These are phyloP conservation scores for Rhytidiadelphus loreus DNA, from an alignment of 225 moss, liverwort and hornwort species.

Conservation along the genomic window DNA sequence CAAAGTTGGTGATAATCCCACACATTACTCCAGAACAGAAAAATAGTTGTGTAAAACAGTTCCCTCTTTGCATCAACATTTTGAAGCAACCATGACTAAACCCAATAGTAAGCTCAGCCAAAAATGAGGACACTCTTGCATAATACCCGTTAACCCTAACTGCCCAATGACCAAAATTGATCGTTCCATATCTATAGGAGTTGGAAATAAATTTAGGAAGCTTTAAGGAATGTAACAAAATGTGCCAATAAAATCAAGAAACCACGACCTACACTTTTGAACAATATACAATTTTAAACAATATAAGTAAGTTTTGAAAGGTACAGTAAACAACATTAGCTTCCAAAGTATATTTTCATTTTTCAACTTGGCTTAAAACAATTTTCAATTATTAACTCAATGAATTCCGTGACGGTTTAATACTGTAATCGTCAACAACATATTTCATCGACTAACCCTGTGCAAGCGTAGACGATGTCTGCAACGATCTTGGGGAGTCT, in stretches of 20 bases:
- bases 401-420: background rate
- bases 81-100: background rate
- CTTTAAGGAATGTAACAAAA: background rate
- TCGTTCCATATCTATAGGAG: background rate
- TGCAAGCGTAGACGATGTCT: conserved; percentile 3
- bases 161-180: background rate
- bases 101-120: background rate
- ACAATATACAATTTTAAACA: too few relatives aligned
- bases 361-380: background rate
- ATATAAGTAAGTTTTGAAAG: background rate
- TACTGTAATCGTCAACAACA: background rate
- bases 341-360: background rate
- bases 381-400: background rate
- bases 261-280: background rate
- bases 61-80: background rate
- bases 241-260: background rate
- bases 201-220: background rate
- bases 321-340: background rate
- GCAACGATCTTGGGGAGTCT: conserved; percentile 1
- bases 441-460: conserved; percentile 2
- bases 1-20: background rate
- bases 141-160: background rate
- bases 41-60: background rate
- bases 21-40: background rate
- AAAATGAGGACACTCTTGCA: background rate